phyloP scores from a whole-genome alignment of 805 yeast species.

The Candida michaelii region DNA sequence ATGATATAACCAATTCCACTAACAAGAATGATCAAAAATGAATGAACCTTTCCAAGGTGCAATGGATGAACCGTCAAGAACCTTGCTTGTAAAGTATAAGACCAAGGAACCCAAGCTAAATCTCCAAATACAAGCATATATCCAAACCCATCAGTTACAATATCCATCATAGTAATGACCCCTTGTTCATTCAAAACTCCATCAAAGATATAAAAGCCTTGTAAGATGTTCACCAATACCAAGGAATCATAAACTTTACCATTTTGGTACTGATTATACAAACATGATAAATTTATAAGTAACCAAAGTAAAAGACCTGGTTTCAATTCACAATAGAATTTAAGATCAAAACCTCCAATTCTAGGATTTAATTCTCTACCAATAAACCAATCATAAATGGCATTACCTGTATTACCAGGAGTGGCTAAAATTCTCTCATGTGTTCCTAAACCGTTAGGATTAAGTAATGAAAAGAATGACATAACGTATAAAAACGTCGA shows the following conservation, averaged over 20 bases:
- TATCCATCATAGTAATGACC: slow-evolving; percentile 89
- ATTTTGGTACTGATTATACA: slow-evolving; percentile 72
- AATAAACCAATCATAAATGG: slow-evolving; percentile 89
- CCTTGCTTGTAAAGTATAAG: slow-evolving; percentile 84
- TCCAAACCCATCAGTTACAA: slow-evolving; percentile 95
- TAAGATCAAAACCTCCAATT: slow-evolving; percentile 80
- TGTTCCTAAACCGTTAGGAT: slow-evolving; percentile 52
- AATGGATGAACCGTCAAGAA: slow-evolving; percentile 57
- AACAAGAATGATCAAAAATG: slow-evolving; percentile 43
- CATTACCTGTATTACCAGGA: slow-evolving; percentile 82
- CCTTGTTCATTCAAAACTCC: slow-evolving; percentile 93
- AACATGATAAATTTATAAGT: slow-evolving; percentile 70
- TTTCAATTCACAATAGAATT: slow-evolving; percentile 87
- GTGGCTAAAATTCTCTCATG: slow-evolving; percentile 72
- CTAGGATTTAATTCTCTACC: slow-evolving; percentile 96
- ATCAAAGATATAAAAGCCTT: slow-evolving; percentile 82
- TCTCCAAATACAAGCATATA: slow-evolving; percentile 96
- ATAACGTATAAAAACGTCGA: slow-evolving; percentile 63
- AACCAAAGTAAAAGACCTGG: slow-evolving; percentile 93
- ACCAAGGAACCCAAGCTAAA: slow-evolving; percentile 86
- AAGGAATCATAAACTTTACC: slow-evolving; percentile 73
- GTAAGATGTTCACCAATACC: slow-evolving; percentile 64
- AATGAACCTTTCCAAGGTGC: slow-evolving; percentile 46
- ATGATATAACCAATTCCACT: slow-evolving; percentile 71
- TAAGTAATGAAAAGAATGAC: slow-evolving; percentile 62